Evolutionary conservation across 176 grass and related monocot genomes (phyloP), one percentile per base, ranked within the genome.

Genomic region (Melocanna baccifera): DNA sequence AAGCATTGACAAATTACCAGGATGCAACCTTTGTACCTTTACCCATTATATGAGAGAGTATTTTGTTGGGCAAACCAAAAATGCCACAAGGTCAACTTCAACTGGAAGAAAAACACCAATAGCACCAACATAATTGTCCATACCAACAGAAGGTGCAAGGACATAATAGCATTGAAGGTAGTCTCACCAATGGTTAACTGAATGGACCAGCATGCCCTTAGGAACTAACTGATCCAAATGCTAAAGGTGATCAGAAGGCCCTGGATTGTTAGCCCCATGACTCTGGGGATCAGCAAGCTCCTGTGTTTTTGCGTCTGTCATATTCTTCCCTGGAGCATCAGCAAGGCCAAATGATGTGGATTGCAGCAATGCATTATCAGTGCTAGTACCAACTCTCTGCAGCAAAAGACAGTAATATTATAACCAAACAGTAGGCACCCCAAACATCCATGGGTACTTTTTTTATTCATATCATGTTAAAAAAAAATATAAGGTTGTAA

Each of bases 341-440:
- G 73, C 25, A 86, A 40, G 40, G 11, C 18, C 71, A 82, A 85
- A 76, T n/a, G 72, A 79, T 52, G 86, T 83, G 42, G 78, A 83
- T 88, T 85, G 90, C 40, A 82, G 11, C 46, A 88, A 45, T 82
- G 51, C 83, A 78, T 88, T 88, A 61, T 86, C 78, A 15, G 72
- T 50, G 20, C 59, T 86, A 43, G 73, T 55, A 73, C 59, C 50
- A 42, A 63, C 59, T 82, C 86, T 86, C 90, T 91, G 86, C 66
- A 91, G 55, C 22, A 23, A 46, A 78, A 42, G 50, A 12, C 66
- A 73, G 45, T 20, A 28, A 42, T 18, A 72, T 67, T 82, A 81
- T 61, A 78, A 74, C 28, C 73, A 73, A 65, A 37, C 43, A 18
- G 75, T 43, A 73, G 20, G n/a, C 41, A 65, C 28, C 12, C n/a